Percentiles rank a stretch among this genome's conserved stretches.
Evolutionary conservation across 208 protist genomes (phyloP).

Genomic region (Willaertia magna): DNA sequence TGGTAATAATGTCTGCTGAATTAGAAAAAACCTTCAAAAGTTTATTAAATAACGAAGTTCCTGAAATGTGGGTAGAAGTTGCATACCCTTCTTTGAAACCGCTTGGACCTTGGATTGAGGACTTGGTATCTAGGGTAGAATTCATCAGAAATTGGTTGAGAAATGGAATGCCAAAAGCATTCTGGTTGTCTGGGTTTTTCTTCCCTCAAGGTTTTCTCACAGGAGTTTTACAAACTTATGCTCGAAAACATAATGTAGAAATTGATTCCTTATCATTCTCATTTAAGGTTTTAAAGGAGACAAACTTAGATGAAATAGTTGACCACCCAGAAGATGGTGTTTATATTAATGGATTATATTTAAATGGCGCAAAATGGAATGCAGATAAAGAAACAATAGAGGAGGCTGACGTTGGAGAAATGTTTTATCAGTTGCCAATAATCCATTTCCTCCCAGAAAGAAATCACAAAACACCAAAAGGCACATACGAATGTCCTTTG

Average conservation of each 20-base stretch:
- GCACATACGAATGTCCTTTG: slow-evolving; percentile 66
- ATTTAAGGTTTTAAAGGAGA: slow-evolving; percentile 58
- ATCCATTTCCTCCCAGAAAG: slow-evolving; percentile 84
- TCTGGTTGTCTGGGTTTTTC: slow-evolving; percentile 91
- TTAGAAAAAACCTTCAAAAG: slow-evolving; percentile 83
- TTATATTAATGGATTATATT: slow-evolving; percentile 88
- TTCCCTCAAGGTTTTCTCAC: slow-evolving; percentile 97
- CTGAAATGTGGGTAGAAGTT: slow-evolving; percentile 67
- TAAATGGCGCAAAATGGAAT: slow-evolving; percentile 90
- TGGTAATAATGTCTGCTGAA: slow-evolving; percentile 86
- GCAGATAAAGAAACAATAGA: slow-evolving; percentile 43
- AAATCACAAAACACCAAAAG: slow-evolving; percentile 50
- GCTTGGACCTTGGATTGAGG: slow-evolving; percentile 84
- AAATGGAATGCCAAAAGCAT: slow-evolving; percentile 71
- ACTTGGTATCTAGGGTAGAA: slow-evolving; percentile 71
- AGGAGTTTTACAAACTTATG: slow-evolving; percentile 78
- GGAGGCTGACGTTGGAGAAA: slow-evolving; percentile 69
- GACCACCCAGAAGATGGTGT: slow-evolving; percentile 66
- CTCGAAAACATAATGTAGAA: slow-evolving; percentile 78
- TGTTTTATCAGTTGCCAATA: slow-evolving; percentile 67
- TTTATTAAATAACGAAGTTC: slow-evolving; percentile 86
- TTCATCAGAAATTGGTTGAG: slow-evolving; percentile 85
- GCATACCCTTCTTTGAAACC: slow-evolving; percentile 92
- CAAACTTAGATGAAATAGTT: slow-evolving; percentile 38
- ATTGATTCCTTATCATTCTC: slow-evolving; percentile 87